Evolutionary conservation across 139 green algal species (phyloP).

Genomic region (Micromonas commoda): DNA sequence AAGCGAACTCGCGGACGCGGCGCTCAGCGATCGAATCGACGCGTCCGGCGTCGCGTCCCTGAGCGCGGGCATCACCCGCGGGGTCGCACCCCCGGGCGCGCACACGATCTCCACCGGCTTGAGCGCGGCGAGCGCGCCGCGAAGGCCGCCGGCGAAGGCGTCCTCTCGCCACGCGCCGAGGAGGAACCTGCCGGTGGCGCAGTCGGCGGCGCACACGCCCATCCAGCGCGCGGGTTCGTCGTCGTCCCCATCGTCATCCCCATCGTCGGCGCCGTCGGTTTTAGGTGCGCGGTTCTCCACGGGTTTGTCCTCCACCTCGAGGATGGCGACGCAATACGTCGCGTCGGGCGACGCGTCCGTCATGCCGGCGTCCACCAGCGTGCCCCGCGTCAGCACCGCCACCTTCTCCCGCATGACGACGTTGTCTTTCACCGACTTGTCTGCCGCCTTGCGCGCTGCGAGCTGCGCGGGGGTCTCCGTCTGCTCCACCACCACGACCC

Average conservation of each 20-base stretch:
- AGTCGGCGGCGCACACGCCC: conserved; percentile 61
- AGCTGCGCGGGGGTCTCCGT: conserved; percentile 89
- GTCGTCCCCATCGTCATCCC: neutral
- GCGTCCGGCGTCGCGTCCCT: neutral
- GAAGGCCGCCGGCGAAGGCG: conserved; percentile 38
- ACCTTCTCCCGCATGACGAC: conserved; percentile 80
- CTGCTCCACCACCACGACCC: conserved; percentile 93
- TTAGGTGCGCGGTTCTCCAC: conserved; percentile 5
- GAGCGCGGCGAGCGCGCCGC: conserved; percentile 55
- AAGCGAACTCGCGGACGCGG: no score
- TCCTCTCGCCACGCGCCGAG: conserved; percentile 57
- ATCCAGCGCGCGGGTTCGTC: conserved; percentile 19
- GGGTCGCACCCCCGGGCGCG: conserved; percentile 18
- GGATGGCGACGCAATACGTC: conserved; percentile 43
- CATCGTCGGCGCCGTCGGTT: conserved; percentile 6
- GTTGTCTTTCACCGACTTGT: conserved; percentile 47
- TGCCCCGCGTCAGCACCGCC: conserved; percentile 75
- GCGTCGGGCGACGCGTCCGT: conserved; percentile 33
- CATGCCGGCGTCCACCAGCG: conserved; percentile 87
- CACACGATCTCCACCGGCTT: conserved; percentile 78
- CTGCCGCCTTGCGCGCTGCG: conserved; percentile 65
- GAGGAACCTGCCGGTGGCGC: conserved; percentile 58
- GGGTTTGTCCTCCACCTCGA: no score
- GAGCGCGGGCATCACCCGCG: neutral
- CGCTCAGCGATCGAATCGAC: neutral